phyloP scores from a whole-genome alignment of 805 yeast species.

The Pichia membranifaciens region DNA sequence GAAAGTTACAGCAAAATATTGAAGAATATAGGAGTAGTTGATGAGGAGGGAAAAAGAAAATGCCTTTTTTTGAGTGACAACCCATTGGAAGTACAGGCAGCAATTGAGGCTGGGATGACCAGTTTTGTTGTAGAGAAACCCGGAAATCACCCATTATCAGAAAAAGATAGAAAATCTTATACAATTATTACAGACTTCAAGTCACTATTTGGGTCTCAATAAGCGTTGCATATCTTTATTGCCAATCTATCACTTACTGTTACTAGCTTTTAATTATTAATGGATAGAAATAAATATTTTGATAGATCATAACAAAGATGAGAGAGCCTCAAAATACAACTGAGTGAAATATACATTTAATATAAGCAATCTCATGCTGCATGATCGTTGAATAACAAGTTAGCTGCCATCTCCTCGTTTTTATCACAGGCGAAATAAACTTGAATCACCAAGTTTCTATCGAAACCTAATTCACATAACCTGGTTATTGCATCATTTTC shows the following conservation, averaged over 20 bases:
- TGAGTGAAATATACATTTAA: background rate
- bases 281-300: background rate
- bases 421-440: constrained; percentile 97
- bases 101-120: constrained; percentile 55
- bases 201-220: background rate
- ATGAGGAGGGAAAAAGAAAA: constrained; percentile 18
- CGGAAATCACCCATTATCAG: constrained; percentile 57
- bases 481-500: constrained; percentile 88
- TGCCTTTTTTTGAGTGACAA: constrained; percentile 78
- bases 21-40: constrained; percentile 14
- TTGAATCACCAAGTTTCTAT: constrained; percentile 78
- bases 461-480: constrained; percentile 89
- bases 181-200: constrained; percentile 28
- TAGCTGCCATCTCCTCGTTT: constrained; percentile 95
- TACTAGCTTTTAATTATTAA: no score
- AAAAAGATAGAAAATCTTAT: constrained; percentile 28
- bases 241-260: no score
- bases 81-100: constrained; percentile 71
- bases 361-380: constrained; percentile 21
- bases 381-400: constrained; percentile 68
- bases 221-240: no score
- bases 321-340: constrained; percentile 1
- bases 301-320: background rate
- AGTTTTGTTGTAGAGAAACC: constrained; percentile 61
- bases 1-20: constrained; percentile 58